Evolutionary conservation across 768 basidiomycete species (phyloP), one percentile per base, ranked within the genome.

Genomic region (Termitomyces heimii): DNA sequence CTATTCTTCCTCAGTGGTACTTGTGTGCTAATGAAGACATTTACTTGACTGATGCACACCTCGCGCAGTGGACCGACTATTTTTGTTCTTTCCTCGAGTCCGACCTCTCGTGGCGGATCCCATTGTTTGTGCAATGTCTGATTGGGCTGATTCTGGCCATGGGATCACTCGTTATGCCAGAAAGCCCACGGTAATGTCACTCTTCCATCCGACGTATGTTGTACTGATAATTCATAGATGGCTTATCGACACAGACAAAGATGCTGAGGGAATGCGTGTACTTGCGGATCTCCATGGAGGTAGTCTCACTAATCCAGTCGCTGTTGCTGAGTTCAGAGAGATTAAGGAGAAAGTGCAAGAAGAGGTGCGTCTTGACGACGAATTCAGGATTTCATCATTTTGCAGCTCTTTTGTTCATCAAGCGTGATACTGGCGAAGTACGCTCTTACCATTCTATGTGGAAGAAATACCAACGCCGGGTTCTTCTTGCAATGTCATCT

Each of bases 401-500:
- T 18, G n/a, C 42, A 26, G 40, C 50, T 47, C 46, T 37, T 44
- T 5, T 37, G 53, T 47, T 16, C 26, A 18, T 42, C 53, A 55
- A 95, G 92, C 85, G 89, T 14, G 84, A 85, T 48, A 81, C 83
- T 28, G 88, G 86, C 24, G 92, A 89, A 60, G 86, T 76, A 44
- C 80, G 92, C 47, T 80, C 85, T 2, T 98, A 98, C 71, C 65
- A 67, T 31, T 77, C 78, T 39, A 90, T 98, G 85, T 98, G 94
- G 93, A 83, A 71, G 63, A 81, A 82, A 64, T 97, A 98, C 68
- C 88, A 88, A 65, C 85, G 86, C 31, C 79, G 94, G 34, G 94
- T 98, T 12, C 68, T 97, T 60, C 82, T 98, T 46, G 95, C 95
- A 16, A 95, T 95, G 92, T 92, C 89, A 20, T 92, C 92, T 55